Evolutionary conservation across 345 rosid species (phyloP).

Genomic region (Eucalyptus polybractea): DNA sequence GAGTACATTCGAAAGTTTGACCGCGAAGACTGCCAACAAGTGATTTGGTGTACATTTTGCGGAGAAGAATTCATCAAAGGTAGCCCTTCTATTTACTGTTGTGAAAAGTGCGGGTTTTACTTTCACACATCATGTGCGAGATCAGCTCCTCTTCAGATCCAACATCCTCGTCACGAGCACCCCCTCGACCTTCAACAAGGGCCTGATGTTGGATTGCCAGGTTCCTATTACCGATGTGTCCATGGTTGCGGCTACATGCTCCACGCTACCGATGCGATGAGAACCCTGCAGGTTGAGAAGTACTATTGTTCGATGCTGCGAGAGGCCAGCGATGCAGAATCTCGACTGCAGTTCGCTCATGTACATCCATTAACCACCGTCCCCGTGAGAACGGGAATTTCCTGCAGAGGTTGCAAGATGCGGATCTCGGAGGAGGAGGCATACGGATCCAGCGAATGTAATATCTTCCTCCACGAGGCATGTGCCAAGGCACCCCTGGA

Average conservation of each 20-base stretch:
- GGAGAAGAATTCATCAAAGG: background rate
- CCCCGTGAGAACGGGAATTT: background rate
- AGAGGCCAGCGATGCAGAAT: background rate
- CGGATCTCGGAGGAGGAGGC: too few species aligned
- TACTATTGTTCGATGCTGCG: background rate
- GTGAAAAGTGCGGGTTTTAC: background rate
- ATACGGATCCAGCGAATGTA: too few species aligned
- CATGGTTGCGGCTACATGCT: background rate
- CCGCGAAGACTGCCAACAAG: too few species aligned
- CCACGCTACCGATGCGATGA: background rate
- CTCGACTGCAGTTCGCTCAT: background rate
- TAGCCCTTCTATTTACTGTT: background rate
- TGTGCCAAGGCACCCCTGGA: too few species aligned
- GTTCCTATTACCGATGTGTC: background rate
- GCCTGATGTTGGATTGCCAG: too few species aligned
- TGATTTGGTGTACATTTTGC: background rate
- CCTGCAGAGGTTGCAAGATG: too few species aligned
- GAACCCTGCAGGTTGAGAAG: background rate
- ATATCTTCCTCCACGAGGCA: too few species aligned
- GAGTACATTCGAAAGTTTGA: too few species aligned
- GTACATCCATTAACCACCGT: background rate
- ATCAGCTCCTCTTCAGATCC: background rate
- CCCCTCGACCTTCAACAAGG: background rate
- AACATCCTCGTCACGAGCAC: background rate
- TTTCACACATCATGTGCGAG: background rate